Base-by-base conservation (phyloP, 1,139 yeast genomes). In the Blastobotrys proliferans region DNA sequence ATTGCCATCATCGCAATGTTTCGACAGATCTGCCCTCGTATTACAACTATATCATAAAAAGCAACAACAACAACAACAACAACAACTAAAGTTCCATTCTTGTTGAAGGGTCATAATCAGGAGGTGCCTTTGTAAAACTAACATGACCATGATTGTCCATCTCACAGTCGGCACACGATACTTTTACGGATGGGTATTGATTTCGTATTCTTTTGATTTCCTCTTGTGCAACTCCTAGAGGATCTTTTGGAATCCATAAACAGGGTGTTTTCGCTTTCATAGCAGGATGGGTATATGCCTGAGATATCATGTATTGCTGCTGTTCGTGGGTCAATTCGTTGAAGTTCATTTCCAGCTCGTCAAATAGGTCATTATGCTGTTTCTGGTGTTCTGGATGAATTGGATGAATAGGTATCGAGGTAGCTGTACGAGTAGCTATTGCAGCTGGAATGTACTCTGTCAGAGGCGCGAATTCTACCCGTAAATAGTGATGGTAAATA, bases 171-270 rank as follows among this genome's bases (percentile, higher is more conserved):
- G 43, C 41, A 19, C 54, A 48, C 1, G 63, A 54, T 2, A 54
- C 51, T 17, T 52, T 38, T 21, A 63, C 39, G 34, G 59, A 55
- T 1, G 57, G 49, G 43, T 51, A 59, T 28, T 44, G 41, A 28
- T 22, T 30, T 24, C 53, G 51, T 35, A 62, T 58, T 21, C 52
- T 56, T 17, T 36, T 24, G 1, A 58, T 55, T 36, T 63, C 63
- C 45, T 61, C 65, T 6, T 48, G 52, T 3, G 66, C 62, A 6
- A 62, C 43, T 1, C 67, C 67, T 10, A 51, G 47, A 8, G 44
- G 43, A 44, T 64, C 68, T 11, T 51, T 44, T 2, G 68, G 66
- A 5, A 64, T 47, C 68, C 68, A 64, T 3, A 64, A 48, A 31
- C 64, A 54, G 1, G 68, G 67, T 20, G 55, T 45, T n/a, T 39